phyloP scores from a whole-genome alignment of 2,329 filamentous ascomycete species.

The Phoma sp. region DNA sequence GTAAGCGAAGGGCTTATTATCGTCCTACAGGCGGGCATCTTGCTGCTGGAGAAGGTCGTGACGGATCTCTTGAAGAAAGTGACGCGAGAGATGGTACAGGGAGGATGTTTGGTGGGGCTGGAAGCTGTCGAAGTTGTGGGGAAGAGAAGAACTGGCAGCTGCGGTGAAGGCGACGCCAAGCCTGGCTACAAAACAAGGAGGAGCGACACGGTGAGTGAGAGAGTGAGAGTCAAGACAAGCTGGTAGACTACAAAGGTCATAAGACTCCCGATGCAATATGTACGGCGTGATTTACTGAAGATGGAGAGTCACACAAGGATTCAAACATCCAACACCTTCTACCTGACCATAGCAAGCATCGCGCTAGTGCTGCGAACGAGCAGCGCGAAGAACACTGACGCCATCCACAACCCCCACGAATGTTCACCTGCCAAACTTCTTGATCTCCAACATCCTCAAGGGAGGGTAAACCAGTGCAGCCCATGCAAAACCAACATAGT shows the following conservation, averaged over 20 bases:
- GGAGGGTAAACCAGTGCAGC: slow-evolving; percentile 63
- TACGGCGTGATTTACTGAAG: no score
- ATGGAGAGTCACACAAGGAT: no score
- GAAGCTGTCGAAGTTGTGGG: background rate
- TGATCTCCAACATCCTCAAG: slow-evolving; percentile 59
- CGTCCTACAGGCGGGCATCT: slow-evolving; percentile 10
- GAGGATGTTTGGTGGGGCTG: background rate
- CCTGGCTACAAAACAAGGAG: background rate
- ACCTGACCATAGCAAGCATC: background rate
- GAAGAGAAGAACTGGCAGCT: background rate
- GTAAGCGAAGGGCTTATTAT: background rate
- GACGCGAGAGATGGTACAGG: background rate
- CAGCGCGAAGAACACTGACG: background rate
- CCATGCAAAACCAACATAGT: slow-evolving; percentile 67
- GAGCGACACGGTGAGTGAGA: background rate
- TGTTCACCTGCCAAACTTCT: slow-evolving; percentile 54
- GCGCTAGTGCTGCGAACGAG: background rate
- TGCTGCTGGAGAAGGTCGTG: background rate
- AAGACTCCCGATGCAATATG: no score
- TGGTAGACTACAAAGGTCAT: no score
- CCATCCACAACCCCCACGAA: background rate
- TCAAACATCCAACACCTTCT: no score
- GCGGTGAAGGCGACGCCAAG: slow-evolving; percentile 4
- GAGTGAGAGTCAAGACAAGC: background rate
- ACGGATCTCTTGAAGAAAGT: background rate